Base-by-base conservation (phyloP, 768 basidiomycete species). In the Paxillus ammoniavirescens region DNA sequence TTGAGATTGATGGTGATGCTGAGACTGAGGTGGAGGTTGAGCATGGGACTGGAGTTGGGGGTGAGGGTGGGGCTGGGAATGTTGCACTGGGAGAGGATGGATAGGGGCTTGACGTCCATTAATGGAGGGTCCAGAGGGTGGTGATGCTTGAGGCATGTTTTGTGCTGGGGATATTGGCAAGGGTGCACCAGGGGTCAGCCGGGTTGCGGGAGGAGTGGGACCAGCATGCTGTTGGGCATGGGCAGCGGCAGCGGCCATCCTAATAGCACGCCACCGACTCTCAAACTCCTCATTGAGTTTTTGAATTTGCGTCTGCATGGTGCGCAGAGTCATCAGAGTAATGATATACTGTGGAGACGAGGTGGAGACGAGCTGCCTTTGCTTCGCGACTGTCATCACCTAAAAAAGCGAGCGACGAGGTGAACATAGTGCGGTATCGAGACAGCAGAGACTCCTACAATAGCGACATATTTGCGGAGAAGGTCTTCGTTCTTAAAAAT, bases 401-500 rank as follows among this genome's bases (percentile, higher is more conserved):
- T 81, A 53, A 33, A 52, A 52, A 30, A 36, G 6, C 46, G 50
- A 36, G 52, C 48, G 42, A 60, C 52, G 47, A 31, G 33, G 21
- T 43, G 48, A 61, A 50, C 5, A 49, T 52, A 53, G 40, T 14
- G 14, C 10, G 44, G 48, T 17, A 55, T 28, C 59, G 60, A 59
- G 36, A 50, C 23, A 59, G 45, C 47, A 62, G 54, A 41, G 26
- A 47, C 71, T 58, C 84, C 54, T 60, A 88, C 87, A 49, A 86
- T 83, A 12, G 73, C 65, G 35, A 85, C 71, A 30, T 81, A 65
- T 66, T 71, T 81, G 63, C 73, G 77, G 47, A 87, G 71, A 42
- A 69, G 38, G 0, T 78, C 79, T 12, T 82, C 80, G 38, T 72
- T 72, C 62, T 77, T 79, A 44, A 81, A 60, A 42, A 83, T 65